Evolutionary conservation across 805 yeast species (phyloP).

Genomic region (Lachancea dasiensis): DNA sequence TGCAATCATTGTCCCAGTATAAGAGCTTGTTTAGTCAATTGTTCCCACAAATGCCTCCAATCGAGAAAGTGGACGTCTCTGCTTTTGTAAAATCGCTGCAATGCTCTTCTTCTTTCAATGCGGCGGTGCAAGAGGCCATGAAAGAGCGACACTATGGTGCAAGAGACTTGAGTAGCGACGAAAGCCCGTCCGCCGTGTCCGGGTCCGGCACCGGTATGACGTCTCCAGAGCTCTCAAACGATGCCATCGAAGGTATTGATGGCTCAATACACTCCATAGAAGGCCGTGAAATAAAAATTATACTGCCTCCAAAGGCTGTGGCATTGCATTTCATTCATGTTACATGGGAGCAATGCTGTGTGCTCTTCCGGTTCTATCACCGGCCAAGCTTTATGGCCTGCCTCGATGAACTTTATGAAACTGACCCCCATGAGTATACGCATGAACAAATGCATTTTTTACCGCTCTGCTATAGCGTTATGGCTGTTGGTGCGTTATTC

Average conservation of each 20-base stretch:
- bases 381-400: conserved; percentile 75
- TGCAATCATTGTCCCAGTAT: conserved; percentile 17
- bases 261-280: conserved; percentile 18
- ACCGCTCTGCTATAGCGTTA: conserved; percentile 75
- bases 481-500: conserved; percentile 83
- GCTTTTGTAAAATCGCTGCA: conserved; percentile 24
- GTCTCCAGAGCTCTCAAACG: conserved; percentile 5
- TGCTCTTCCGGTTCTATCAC: conserved; percentile 79
- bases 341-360: conserved; percentile 84
- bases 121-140: conserved; percentile 17
- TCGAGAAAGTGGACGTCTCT: conserved; percentile 23
- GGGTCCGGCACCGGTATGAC: conserved; percentile 3
- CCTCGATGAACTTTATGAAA: conserved; percentile 66
- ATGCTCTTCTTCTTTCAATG: conserved; percentile 14
- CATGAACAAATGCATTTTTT: conserved; percentile 73
- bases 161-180: conserved; percentile 1
- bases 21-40: conserved; percentile 20
- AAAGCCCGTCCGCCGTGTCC: conserved; percentile 5
- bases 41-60: conserved; percentile 26
- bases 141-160: conserved; percentile 19
- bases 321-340: conserved; percentile 68
- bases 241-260: conserved; percentile 18
- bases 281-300: conserved; percentile 52
- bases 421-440: conserved; percentile 71
- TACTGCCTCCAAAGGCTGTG: conserved; percentile 69